phyloP scores from a whole-genome alignment of 495 filamentous ascomycete species.

The Penicillium goetzii region DNA sequence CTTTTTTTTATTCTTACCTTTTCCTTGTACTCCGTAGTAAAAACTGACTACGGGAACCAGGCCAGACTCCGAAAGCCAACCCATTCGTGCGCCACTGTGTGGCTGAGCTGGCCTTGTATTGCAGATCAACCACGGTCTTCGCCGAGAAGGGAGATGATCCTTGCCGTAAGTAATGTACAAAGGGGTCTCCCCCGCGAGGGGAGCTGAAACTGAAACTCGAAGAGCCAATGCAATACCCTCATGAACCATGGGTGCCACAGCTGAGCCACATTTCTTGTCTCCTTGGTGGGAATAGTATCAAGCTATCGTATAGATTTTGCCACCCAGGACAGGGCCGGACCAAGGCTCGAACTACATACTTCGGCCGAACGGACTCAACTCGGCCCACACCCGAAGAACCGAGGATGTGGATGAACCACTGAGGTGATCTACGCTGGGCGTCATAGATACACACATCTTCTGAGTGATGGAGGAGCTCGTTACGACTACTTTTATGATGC shows the following conservation, averaged over 20 bases:
- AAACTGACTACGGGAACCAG: neutral
- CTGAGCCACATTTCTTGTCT: slow-evolving; percentile 8
- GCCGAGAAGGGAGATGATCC: slow-evolving; percentile 17
- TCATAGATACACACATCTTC: neutral
- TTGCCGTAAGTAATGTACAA: slow-evolving; percentile 8
- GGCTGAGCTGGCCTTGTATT: slow-evolving; percentile 16
- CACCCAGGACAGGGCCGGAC: slow-evolving; percentile 6
- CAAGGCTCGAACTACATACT: neutral
- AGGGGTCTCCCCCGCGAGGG: slow-evolving; percentile 17
- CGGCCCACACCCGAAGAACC: neutral
- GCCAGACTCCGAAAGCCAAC: neutral
- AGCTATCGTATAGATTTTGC: slow-evolving; percentile 11
- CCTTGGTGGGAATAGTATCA: slow-evolving; percentile 1
- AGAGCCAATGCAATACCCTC: slow-evolving; percentile 11
- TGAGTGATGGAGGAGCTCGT: neutral
- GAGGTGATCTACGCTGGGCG: neutral
- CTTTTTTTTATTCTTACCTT: neutral
- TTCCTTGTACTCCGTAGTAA: neutral
- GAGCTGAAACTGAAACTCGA: slow-evolving; percentile 25
- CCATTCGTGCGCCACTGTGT: slow-evolving; percentile 22
- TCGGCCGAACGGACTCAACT: slow-evolving; percentile 11
- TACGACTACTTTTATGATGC: neutral
- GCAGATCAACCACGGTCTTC: slow-evolving; percentile 17
- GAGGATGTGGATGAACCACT: neutral
- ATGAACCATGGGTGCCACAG: slow-evolving; percentile 3